Evolutionary conservation across 176 grass and related monocot genomes (phyloP), one percentile per base, ranked within the genome.

Genomic region (Carex parvula): DNA sequence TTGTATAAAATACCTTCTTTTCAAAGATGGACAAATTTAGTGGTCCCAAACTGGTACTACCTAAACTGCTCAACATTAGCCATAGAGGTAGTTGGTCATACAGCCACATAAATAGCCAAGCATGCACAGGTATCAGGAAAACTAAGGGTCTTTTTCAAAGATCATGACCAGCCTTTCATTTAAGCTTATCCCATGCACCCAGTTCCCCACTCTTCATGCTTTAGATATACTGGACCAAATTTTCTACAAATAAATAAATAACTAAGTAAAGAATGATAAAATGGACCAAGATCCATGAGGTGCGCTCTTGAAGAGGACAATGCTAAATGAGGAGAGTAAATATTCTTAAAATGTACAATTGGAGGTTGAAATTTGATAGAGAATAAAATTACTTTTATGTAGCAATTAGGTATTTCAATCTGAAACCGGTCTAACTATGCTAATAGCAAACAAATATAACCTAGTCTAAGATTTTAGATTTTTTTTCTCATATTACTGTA

Each of bases 171-270:
- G 12, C 21, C 13, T 16, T 39, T 15, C 9, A 50, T 74, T 74
- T 53, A 42, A 70, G 33, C 67, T 70, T 20, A 74, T 67, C 30
- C 32, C 6, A 39, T 39, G 5, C 37, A 35, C 35, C 30, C 64
- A 67, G 30, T 67, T 35, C 13, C 64, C 64, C 30, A 22, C 20
- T 24, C 20, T 73, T 24, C 20, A 66, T 21, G 42, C 42, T 14
- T 73, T 73, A 12, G 50, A 74, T 13, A 53, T 5, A 42, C 11
- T 13, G 44, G 71, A 75, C 71, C 42, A 75, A 75, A 21, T 75
- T 75, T 75, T 75, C 44, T 54, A 75, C 64, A 75, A 53, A 53
- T 75, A 75, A 50, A 26, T 52, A 52, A 68, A 26, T 74, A 74
- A 53, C 13, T 20, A 71, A n/a, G n/a, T n/a, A n/a, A 71, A 44